Evolutionary conservation across 148 eudicot genomes (phyloP).

Genomic region (Talinum fruticosum): DNA sequence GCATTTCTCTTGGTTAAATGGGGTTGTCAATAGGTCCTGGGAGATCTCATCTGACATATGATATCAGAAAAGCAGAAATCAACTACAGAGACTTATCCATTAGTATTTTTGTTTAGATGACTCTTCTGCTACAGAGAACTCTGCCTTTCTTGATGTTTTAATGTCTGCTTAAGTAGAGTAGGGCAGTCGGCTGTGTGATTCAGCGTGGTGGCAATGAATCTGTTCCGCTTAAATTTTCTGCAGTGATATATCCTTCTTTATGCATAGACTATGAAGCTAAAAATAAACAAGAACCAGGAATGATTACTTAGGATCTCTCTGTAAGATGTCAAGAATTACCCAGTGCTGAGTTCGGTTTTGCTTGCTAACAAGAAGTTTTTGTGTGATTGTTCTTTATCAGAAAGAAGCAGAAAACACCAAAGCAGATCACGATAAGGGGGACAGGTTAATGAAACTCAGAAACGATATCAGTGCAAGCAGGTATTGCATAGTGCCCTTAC

Average conservation of each 20-base stretch:
- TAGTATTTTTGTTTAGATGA: neutral
- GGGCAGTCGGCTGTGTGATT: neutral
- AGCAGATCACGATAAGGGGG: slow-evolving; percentile 35
- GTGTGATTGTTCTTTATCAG: slow-evolving; percentile 36
- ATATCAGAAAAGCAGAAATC: neutral
- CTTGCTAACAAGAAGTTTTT: slow-evolving; percentile 16
- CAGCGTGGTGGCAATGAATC: neutral
- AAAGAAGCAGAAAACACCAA: slow-evolving; percentile 58
- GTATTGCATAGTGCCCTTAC: slow-evolving; percentile 27
- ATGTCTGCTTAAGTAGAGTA: neutral
- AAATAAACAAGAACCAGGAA: neutral
- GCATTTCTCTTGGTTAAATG: neutral
- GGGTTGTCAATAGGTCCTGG: neutral
- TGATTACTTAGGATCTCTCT: neutral
- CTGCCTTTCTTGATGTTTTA: neutral
- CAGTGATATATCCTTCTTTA: neutral
- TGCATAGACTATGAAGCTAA: neutral
- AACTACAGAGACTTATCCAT: too few species aligned
- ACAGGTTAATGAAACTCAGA: slow-evolving; percentile 37
- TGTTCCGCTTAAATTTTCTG: neutral
- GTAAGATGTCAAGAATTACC: neutral
- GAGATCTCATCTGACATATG: neutral
- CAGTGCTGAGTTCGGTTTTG: slow-evolving; percentile 8
- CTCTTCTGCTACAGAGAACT: neutral
- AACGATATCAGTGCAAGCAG: slow-evolving; percentile 64